phyloP scores from a whole-genome alignment of 129 eudicot species.

The Cynara cardunculus region DNA sequence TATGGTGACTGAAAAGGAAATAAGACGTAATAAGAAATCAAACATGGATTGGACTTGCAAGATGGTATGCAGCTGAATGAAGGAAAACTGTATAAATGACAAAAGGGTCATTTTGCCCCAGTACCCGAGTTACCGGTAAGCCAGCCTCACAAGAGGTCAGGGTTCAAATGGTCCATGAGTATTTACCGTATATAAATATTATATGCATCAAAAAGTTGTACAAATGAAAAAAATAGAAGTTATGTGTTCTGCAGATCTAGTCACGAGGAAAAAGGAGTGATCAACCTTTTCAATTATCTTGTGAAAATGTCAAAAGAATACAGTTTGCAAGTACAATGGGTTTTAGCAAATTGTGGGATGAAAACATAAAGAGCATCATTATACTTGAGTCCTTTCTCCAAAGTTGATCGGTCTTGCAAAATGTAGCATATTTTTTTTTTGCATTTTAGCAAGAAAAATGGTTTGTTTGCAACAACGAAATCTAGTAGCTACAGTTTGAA shows the following conservation, averaged over 20 bases:
- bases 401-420: neutral
- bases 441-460: neutral
- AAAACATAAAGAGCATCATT: no score
- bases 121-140: no score
- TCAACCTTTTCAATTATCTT: neutral
- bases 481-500: neutral
- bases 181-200: no score
- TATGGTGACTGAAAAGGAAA: conserved; percentile 59
- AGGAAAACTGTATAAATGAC: no score
- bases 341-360: neutral
- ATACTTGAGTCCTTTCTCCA: neutral
- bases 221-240: neutral
- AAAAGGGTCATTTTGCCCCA: no score
- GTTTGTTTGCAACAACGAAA: neutral
- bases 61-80: no score
- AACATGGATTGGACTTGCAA: neutral
- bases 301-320: neutral
- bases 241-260: neutral
- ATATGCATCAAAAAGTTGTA: neutral
- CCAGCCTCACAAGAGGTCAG: no score
- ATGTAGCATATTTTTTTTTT: neutral
- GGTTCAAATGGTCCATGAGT: neutral
- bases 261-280: neutral
- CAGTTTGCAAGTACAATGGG: neutral
- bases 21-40: neutral